A percentile compares a stretch with the other conserved stretches of the same genome.
Conservation (phyloP, 305 asterid genomes). For the Fraxinus nigra region DNA sequence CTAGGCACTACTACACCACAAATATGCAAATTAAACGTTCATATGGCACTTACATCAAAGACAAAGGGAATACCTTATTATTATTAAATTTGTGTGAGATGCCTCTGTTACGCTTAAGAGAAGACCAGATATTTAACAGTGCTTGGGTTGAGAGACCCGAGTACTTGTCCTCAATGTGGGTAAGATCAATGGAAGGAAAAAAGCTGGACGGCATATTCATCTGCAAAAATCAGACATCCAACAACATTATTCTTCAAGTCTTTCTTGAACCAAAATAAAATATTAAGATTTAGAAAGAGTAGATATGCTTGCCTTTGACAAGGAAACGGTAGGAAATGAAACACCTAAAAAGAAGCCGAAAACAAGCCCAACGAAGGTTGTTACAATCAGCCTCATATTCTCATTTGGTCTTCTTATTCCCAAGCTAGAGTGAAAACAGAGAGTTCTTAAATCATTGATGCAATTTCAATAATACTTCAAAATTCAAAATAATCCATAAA, state of each 20-base stretch:
- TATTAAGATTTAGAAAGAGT: background rate
- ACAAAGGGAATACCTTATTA: conserved; percentile 22
- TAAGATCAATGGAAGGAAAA: conserved; percentile 41
- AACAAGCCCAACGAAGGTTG: conserved; percentile 54
- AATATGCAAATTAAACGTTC: background rate
- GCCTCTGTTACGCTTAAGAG: conserved; percentile 30
- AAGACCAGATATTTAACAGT: conserved; percentile 40
- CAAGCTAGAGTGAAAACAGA: conserved; percentile 34
- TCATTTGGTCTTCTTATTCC: conserved; percentile 46
- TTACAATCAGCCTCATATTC: conserved; percentile 49
- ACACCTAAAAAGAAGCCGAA: conserved; percentile 61
- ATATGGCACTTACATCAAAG: background rate
- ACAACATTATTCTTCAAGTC: background rate
- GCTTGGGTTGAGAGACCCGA: conserved; percentile 33
- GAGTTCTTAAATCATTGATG: background rate
- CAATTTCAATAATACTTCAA: background rate
- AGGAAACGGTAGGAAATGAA: conserved; percentile 55
- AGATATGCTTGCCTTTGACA: conserved; percentile 46
- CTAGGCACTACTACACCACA: background rate
- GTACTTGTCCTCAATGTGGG: conserved; percentile 37
- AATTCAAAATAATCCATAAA: background rate
- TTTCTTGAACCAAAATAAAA: background rate
- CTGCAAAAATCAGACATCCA: conserved; percentile 25
- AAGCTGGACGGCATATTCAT: conserved; percentile 40
- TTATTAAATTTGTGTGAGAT: conserved; percentile 20